These are phyloP conservation scores for Solanum aculeatissimum DNA, from an alignment of 305 asterid genomes.

Conservation along the genomic window DNA sequence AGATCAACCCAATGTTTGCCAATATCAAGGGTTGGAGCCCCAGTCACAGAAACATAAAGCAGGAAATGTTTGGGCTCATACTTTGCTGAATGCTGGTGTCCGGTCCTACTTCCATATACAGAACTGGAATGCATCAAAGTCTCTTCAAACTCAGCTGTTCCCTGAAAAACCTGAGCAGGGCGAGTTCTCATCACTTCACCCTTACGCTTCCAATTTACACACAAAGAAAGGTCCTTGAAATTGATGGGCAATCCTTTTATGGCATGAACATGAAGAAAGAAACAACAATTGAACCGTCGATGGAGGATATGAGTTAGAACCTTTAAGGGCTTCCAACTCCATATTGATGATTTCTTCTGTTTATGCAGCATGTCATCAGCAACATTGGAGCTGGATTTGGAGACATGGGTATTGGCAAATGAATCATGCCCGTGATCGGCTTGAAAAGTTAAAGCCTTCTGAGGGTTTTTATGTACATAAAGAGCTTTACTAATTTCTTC, in stretches of 20 bases:
- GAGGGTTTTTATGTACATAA: conserved; percentile 34
- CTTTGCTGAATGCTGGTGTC: conserved; percentile 42
- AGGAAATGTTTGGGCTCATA: conserved; percentile 63
- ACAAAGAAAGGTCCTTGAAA: conserved; percentile 42
- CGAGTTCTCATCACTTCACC: conserved; percentile 34
- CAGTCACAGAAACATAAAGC: conserved; percentile 46
- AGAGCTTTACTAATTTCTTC: conserved; percentile 76
- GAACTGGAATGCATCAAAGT: conserved; percentile 57
- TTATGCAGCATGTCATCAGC: conserved; percentile 22
- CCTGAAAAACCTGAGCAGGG: conserved; percentile 39
- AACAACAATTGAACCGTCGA: conserved; percentile 49
- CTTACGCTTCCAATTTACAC: conserved; percentile 58
- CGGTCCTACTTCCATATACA: conserved; percentile 42
- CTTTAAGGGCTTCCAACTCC: conserved; percentile 74
- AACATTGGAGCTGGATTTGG: conserved; percentile 13
- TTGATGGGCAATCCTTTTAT: conserved; percentile 47
- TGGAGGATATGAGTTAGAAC: conserved; percentile 44
- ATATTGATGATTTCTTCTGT: conserved; percentile 50
- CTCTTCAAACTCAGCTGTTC: conserved; percentile 62
- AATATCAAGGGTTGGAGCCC: conserved; percentile 47
- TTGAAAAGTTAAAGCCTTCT: conserved; percentile 24
- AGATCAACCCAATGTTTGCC: conserved; percentile 84
- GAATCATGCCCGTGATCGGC: conserved; percentile 9
- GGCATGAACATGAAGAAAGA: conserved; percentile 64
- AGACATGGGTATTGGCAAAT: conserved; percentile 12